A percentile compares a stretch with the other conserved stretches of the same genome.
phyloP scores from a whole-genome alignment of 2,329 filamentous ascomycete genomes.

The Pseudocercospora pini-densiflorae region DNA sequence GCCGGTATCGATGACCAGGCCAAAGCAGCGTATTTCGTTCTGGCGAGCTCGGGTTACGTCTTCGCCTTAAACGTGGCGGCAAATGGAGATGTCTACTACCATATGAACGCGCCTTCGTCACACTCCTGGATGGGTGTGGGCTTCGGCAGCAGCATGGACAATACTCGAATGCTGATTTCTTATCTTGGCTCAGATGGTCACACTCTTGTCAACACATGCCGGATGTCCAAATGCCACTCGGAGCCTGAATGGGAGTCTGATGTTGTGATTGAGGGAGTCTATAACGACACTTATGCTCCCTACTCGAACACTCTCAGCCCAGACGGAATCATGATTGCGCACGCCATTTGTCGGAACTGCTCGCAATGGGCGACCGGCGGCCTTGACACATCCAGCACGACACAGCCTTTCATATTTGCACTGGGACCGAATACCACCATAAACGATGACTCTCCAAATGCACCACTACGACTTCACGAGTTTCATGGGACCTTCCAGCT shows the following conservation, averaged over 20 bases:
- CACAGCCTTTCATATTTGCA: slow-evolving; percentile 49
- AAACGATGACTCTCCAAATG: slow-evolving; percentile 36
- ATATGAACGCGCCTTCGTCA: slow-evolving; percentile 39
- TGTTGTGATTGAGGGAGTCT: slow-evolving; percentile 39
- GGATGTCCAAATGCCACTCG: slow-evolving; percentile 40
- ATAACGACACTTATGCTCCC: slow-evolving; percentile 40
- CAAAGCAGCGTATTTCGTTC: slow-evolving; percentile 35
- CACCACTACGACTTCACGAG: slow-evolving; percentile 44
- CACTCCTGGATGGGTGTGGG: slow-evolving; percentile 52
- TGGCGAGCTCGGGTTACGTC: slow-evolving; percentile 29
- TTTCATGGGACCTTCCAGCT: slow-evolving; percentile 48
- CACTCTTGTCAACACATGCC: slow-evolving; percentile 46
- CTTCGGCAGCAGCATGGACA: slow-evolving; percentile 49
- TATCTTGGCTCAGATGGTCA: slow-evolving; percentile 42
- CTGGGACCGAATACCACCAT: slow-evolving; percentile 43
- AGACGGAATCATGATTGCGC: slow-evolving; percentile 37
- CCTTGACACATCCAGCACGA: slow-evolving; percentile 39
- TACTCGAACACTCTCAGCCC: slow-evolving; percentile 33
- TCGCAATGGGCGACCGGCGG: slow-evolving; percentile 43
- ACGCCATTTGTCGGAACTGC: slow-evolving; percentile 47
- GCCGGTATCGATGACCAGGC: slow-evolving; percentile 31
- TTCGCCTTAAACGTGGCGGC: slow-evolving; percentile 35
- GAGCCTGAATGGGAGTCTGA: slow-evolving; percentile 42
- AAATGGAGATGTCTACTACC: slow-evolving; percentile 38
- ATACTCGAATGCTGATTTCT: slow-evolving; percentile 51